Percentiles rank a stretch among this genome's conserved stretches.
Conservation (phyloP, 139 green algal genomes). For the Choricystis sp. region DNA sequence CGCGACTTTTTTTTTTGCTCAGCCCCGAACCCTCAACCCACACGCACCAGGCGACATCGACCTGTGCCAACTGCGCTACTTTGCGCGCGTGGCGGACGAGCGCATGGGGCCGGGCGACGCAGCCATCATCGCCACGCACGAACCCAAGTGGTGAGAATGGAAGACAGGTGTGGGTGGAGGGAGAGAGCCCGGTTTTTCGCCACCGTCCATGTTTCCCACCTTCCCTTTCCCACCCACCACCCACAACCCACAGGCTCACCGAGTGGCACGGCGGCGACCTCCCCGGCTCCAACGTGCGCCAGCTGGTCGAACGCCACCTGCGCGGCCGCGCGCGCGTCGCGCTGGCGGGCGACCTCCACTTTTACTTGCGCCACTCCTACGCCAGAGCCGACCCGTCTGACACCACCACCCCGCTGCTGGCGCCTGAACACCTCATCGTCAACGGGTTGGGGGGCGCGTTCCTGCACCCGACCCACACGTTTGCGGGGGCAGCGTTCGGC, state of each 20-base stretch:
- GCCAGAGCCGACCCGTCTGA: background rate
- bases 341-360: conserved; percentile 75
- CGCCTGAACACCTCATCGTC: conserved; percentile 67
- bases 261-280: conserved; percentile 52
- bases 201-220: too few relatives aligned
- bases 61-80: conserved; percentile 33
- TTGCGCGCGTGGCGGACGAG: conserved; percentile 66
- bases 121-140: conserved; percentile 73
- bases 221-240: too few relatives aligned
- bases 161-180: too few relatives aligned
- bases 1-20: too few relatives aligned
- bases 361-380: conserved; percentile 74
- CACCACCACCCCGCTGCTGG: conserved; percentile 4
- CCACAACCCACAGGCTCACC: too few relatives aligned
- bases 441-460: conserved; percentile 65
- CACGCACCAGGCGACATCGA: conserved; percentile 28
- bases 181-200: too few relatives aligned
- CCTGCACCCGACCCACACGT: conserved; percentile 77
- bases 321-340: conserved; percentile 46
- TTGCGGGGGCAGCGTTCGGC: conserved; percentile 39
- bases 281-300: conserved; percentile 42
- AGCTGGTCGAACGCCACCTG: conserved; percentile 64
- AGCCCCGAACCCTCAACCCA: too few relatives aligned
- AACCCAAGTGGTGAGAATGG: conserved; percentile 68
- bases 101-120: conserved; percentile 45